These are phyloP conservation scores for Boletellus ananas DNA, from an alignment of 768 basidiomycete genomes.

Conservation along the genomic window DNA sequence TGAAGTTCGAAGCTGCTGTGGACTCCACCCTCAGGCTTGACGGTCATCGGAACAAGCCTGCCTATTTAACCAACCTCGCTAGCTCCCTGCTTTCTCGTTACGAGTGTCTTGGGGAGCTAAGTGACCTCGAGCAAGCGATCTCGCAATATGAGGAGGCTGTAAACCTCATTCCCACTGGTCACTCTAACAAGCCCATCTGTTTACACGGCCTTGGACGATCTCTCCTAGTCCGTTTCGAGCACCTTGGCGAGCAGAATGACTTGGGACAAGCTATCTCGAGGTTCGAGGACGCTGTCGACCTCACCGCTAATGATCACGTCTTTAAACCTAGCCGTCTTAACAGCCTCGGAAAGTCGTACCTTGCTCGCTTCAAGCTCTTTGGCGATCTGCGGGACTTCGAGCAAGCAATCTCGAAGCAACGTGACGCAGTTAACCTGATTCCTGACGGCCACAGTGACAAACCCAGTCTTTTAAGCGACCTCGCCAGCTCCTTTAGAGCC, in stretches of 20 bases:
- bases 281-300: not conserved
- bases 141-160: not conserved
- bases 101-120: not conserved
- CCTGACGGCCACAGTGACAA: conserved; percentile 1
- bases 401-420: not conserved
- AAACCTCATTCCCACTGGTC: not conserved
- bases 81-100: not conserved
- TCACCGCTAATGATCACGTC: not conserved
- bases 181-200: not conserved
- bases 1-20: not conserved
- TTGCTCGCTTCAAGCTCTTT: not conserved
- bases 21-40: not conserved
- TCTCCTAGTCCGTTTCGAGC: not conserved
- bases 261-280: not conserved
- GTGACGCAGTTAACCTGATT: not conserved
- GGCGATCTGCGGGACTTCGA: not conserved
- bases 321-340: not conserved
- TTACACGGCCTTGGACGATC: not conserved
- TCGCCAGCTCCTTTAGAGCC: not conserved
- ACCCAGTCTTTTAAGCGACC: not conserved
- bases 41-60: not conserved
- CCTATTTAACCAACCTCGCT: not conserved
- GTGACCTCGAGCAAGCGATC: conserved; percentile 4
- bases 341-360: not conserved
- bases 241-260: not conserved